Conservation (phyloP, 2,329 filamentous ascomycete genomes). For the Trichoderma pleuroti region DNA sequence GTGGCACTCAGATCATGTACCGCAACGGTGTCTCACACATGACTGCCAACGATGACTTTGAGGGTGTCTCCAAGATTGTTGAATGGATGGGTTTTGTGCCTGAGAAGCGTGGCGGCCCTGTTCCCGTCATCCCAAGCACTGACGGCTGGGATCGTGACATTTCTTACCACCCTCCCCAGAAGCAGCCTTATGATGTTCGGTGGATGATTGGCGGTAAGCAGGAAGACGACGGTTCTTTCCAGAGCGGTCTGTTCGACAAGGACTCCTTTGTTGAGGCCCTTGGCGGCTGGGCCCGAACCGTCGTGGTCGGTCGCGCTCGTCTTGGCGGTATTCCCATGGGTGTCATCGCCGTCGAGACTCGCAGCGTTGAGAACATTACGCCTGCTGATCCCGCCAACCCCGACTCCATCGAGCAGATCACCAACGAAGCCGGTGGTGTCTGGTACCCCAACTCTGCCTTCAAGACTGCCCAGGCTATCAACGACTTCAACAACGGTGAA, state of each 20-base stretch:
- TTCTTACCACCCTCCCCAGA: slow-evolving; percentile 74
- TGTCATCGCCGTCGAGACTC: slow-evolving; percentile 95
- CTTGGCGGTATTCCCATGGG: slow-evolving; percentile 96
- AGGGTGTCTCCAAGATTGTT: slow-evolving; percentile 95
- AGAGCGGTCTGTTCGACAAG: slow-evolving; percentile 90
- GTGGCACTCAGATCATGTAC: slow-evolving; percentile 99
- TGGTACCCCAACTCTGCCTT: slow-evolving; percentile 99
- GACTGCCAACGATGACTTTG: slow-evolving; percentile 96
- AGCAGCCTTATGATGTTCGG: slow-evolving; percentile 86
- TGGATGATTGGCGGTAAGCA: slow-evolving; percentile 89
- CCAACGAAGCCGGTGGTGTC: slow-evolving; percentile 93
- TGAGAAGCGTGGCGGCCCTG: slow-evolving; percentile 87
- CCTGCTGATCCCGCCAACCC: slow-evolving; percentile 97
- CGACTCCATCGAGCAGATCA: slow-evolving; percentile 94
- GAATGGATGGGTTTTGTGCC: slow-evolving; percentile 98
- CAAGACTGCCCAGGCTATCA: slow-evolving; percentile 98
- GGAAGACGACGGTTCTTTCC: slow-evolving; percentile 66
- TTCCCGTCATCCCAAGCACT: slow-evolving; percentile 82
- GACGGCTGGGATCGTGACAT: slow-evolving; percentile 94
- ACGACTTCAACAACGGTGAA: slow-evolving; percentile 98
- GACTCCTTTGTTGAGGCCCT: slow-evolving; percentile 96
- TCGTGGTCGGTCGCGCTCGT: slow-evolving; percentile 93
- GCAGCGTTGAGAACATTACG: slow-evolving; percentile 92
- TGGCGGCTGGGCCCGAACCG: slow-evolving; percentile 93
- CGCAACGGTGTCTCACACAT: slow-evolving; percentile 99